Percentiles rank a stretch among this genome's conserved stretches.
phyloP scores from a whole-genome alignment of 2,329 filamentous ascomycete genomes.

The Leptographium flavum region DNA sequence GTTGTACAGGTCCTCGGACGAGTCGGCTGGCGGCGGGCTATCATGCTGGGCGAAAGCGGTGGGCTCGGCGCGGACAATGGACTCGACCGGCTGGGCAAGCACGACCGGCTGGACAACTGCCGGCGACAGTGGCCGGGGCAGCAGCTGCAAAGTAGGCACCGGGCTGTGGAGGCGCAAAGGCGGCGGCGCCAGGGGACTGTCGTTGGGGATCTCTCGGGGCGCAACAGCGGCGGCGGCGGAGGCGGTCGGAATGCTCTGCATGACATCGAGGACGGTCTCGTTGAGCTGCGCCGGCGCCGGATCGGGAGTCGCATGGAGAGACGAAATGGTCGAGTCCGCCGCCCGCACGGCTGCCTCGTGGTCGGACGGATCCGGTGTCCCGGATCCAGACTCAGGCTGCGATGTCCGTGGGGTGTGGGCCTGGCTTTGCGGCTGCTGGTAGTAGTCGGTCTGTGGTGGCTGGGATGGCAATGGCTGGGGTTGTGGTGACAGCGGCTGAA shows the following conservation, averaged over 20 bases:
- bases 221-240: not conserved
- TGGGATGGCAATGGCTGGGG: not conserved
- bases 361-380: too few species aligned
- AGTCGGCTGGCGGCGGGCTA: too few species aligned
- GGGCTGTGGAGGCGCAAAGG: constrained; percentile 1
- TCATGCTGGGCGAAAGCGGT: too few species aligned
- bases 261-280: not conserved
- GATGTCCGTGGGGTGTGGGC: not conserved
- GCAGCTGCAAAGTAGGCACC: not conserved
- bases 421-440: not conserved
- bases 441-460: not conserved
- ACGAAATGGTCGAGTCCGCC: constrained; percentile 4
- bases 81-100: not conserved
- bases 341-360: too few species aligned
- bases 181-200: not conserved
- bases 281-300: constrained; percentile 1
- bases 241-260: not conserved
- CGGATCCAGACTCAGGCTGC: not conserved
- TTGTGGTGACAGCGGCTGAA: not conserved
- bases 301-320: constrained; percentile 5
- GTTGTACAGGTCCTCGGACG: constrained; percentile 22
- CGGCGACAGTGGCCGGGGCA: not conserved
- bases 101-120: too few species aligned
- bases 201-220: not conserved
- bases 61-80: too few species aligned